These are phyloP conservation scores for Coix lacrymajobi DNA, from an alignment of 176 grass and related monocot genomes.

Conservation along the genomic window DNA sequence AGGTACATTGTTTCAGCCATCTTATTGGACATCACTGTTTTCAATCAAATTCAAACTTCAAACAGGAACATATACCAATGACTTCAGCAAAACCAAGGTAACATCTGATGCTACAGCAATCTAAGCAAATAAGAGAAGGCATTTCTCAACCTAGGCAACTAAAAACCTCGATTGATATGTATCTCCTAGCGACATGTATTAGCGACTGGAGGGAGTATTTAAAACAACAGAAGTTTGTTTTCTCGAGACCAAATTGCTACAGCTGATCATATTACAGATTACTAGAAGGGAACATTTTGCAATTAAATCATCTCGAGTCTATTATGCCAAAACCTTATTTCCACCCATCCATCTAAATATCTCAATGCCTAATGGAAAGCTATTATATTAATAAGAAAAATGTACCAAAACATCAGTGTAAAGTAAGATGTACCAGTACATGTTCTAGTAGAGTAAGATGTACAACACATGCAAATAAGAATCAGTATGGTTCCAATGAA, in stretches of 20 bases:
- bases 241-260: not conserved
- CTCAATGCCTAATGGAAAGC: not conserved
- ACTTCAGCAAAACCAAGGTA: conserved; percentile 6
- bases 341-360: not conserved
- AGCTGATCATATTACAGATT: not conserved
- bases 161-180: not conserved
- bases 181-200: not conserved
- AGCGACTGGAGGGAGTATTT: not conserved
- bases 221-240: not conserved
- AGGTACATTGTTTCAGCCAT: not conserved
- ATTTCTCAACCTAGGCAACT: too few relatives aligned
- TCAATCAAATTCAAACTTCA: not conserved
- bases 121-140: not conserved
- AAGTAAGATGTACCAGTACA: too few relatives aligned
- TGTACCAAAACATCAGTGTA: not conserved
- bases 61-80: not conserved
- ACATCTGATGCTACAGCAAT: not conserved
- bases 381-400: not conserved
- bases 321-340: not conserved
- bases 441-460: too few relatives aligned
- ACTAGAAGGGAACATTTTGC: not conserved
- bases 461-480: not conserved
- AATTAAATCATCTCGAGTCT: not conserved
- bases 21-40: not conserved
- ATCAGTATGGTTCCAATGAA: not conserved